phyloP scores from a whole-genome alignment of 2,329 filamentous ascomycete species.

The Venturia aucupariae region DNA sequence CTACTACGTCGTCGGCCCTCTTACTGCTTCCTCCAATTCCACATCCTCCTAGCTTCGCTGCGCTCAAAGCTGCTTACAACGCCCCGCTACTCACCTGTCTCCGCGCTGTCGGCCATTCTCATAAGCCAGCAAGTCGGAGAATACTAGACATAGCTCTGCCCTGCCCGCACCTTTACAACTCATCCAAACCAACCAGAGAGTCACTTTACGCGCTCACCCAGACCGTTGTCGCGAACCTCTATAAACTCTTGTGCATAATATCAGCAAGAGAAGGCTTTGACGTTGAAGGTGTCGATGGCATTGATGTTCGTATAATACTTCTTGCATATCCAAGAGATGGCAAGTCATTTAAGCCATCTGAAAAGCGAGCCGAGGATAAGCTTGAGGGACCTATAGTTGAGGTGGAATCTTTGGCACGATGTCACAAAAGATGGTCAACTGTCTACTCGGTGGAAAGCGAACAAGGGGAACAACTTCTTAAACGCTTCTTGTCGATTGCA shows the following conservation, averaged over 20 bases:
- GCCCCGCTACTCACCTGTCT: conserved; percentile 34
- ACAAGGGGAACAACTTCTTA: conserved; percentile 50
- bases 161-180: conserved; percentile 50
- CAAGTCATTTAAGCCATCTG: not conserved
- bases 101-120: conserved; percentile 28
- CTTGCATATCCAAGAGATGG: conserved; percentile 47
- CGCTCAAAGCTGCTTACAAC: conserved; percentile 35
- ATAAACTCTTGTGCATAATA: conserved; percentile 66
- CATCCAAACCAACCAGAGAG: conserved; percentile 41
- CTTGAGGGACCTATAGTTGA: conserved; percentile 42
- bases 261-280: conserved; percentile 56
- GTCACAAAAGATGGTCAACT: conserved; percentile 49
- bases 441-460: conserved; percentile 61
- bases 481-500: conserved; percentile 31
- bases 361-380: not conserved
- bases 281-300: conserved; percentile 57
- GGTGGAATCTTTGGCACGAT: conserved; percentile 37
- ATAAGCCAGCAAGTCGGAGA: conserved; percentile 18
- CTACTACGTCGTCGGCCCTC: conserved; percentile 19
- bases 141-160: conserved; percentile 53
- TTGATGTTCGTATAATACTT: conserved; percentile 64
- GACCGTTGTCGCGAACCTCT: conserved; percentile 64
- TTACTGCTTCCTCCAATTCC: conserved; percentile 38
- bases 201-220: conserved; percentile 61
- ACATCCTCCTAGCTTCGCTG: conserved; percentile 28